phyloP scores from a whole-genome alignment of 2,329 filamentous ascomycete species.

The Coniochaeta sp. region DNA sequence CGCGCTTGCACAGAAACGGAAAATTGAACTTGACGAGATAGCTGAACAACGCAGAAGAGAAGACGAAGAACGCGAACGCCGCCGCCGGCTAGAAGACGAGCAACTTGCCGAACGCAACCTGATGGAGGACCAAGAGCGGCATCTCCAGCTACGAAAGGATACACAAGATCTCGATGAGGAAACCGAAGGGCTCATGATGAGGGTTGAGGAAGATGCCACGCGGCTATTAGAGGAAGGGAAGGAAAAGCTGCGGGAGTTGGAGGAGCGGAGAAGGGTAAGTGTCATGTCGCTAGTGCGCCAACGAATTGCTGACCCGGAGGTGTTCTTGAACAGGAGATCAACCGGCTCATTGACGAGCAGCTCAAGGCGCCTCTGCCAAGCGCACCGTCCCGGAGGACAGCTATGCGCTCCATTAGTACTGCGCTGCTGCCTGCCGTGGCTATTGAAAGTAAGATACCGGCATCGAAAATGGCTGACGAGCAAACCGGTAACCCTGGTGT shows the following conservation, averaged over 20 bases:
- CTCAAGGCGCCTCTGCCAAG: slow-evolving; percentile 24
- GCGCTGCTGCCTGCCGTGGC: slow-evolving; percentile 1
- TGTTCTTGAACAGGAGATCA: slow-evolving; percentile 27
- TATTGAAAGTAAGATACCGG: slow-evolving; percentile 9
- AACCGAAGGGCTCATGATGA: slow-evolving; percentile 24
- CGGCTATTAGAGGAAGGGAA: slow-evolving; percentile 22
- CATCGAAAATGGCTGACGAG: slow-evolving; percentile 2
- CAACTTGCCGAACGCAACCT: slow-evolving; percentile 17
- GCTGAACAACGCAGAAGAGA: slow-evolving; percentile 28
- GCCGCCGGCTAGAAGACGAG: slow-evolving; percentile 28
- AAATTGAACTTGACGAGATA: slow-evolving; percentile 22
- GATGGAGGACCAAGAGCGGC: slow-evolving; percentile 23
- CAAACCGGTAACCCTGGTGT: slow-evolving; percentile 5
- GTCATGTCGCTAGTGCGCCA: background rate
- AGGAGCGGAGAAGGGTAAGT: slow-evolving; percentile 23
- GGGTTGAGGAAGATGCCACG: slow-evolving; percentile 23
- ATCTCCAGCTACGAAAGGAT: slow-evolving; percentile 20
- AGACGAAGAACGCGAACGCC: slow-evolving; percentile 31
- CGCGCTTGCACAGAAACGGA: slow-evolving; percentile 19
- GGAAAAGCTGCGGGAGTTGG: slow-evolving; percentile 22
- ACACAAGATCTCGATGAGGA: slow-evolving; percentile 25
- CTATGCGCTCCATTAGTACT: slow-evolving; percentile 6
- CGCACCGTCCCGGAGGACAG: slow-evolving; percentile 15
- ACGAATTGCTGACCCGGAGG: background rate
- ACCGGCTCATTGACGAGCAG: slow-evolving; percentile 33